Evolutionary conservation across 2,329 filamentous ascomycete genomes (phyloP).

Genomic region (Leptographium lundbergii): DNA sequence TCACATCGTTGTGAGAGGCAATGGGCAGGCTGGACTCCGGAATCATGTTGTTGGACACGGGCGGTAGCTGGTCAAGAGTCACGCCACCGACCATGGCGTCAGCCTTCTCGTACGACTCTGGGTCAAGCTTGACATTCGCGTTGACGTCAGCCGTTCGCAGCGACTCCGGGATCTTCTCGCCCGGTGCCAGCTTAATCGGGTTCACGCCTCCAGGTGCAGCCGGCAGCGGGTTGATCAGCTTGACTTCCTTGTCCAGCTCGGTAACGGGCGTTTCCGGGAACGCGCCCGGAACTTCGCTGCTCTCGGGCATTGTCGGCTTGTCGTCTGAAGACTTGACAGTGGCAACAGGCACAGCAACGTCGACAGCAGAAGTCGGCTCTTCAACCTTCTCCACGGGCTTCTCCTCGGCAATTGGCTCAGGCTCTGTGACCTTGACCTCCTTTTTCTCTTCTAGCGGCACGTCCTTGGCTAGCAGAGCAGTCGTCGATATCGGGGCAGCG

Average conservation of each 20-base stretch:
- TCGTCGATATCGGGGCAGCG: conserved; percentile 57
- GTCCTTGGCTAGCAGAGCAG: conserved; percentile 45
- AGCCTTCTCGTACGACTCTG: conserved; percentile 76
- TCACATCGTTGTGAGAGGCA: conserved; percentile 25
- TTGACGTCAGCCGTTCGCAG: conserved; percentile 57
- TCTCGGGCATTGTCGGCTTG: neutral
- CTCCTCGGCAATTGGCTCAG: neutral
- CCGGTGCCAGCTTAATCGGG: conserved; percentile 65
- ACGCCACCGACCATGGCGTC: conserved; percentile 44
- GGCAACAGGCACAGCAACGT: conserved; percentile 1
- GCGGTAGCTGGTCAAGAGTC: conserved; percentile 34
- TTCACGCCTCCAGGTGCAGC: conserved; percentile 56
- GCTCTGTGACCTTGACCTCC: neutral
- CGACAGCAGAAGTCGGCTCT: neutral
- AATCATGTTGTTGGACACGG: conserved; percentile 52
- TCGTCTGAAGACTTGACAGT: neutral
- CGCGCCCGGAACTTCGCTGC: conserved; percentile 22
- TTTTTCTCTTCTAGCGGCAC: neutral
- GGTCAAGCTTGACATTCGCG: conserved; percentile 62
- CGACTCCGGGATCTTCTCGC: conserved; percentile 66
- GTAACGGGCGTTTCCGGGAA: conserved; percentile 38
- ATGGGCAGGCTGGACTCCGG: conserved; percentile 76
- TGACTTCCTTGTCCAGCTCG: conserved; percentile 39
- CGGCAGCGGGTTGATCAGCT: conserved; percentile 45
- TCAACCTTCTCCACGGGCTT: neutral